These are phyloP conservation scores for Eragrostis curvula DNA, from an alignment of 176 grass and related monocot genomes.

Conservation along the genomic window DNA sequence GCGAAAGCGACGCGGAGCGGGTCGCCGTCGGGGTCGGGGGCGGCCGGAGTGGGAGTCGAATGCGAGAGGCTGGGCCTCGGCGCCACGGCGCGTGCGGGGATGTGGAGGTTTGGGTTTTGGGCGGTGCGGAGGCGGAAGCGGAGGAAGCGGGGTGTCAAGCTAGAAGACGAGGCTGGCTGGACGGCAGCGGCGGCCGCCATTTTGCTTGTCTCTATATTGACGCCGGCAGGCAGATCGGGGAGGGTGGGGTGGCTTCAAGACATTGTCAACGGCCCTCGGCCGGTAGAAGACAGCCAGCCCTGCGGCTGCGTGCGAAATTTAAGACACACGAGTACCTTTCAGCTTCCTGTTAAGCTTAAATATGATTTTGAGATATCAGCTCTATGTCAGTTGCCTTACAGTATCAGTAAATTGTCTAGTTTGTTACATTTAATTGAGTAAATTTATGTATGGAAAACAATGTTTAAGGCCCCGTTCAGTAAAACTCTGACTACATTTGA, in stretches of 20 bases:
- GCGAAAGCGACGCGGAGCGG: constrained; percentile 67
- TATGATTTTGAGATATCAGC: too few relatives aligned
- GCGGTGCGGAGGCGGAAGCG: neutral
- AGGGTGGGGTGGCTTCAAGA: neutral
- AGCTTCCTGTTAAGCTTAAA: too few relatives aligned
- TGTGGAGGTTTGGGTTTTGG: neutral
- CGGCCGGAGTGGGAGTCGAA: neutral
- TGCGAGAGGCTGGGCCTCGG: neutral
- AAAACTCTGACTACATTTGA: too few relatives aligned
- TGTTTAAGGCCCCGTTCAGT: too few relatives aligned
- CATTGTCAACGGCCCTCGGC: too few relatives aligned
- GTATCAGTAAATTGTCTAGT: too few relatives aligned
- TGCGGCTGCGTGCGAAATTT: too few relatives aligned
- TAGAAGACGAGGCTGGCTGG: neutral
- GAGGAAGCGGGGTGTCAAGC: neutral
- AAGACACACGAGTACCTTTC: too few relatives aligned
- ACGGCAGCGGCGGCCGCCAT: constrained; percentile 14
- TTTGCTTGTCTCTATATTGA: neutral
- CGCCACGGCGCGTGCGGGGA: neutral
- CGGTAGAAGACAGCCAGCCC: too few relatives aligned
- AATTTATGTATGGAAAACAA: too few relatives aligned
- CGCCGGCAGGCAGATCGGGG: neutral
- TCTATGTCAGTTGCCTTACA: too few relatives aligned
- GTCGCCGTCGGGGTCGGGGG: neutral
- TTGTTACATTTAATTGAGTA: too few relatives aligned